Conservation (phyloP, 2,329 filamentous ascomycete genomes). For the Blastomyces gilchristii region DNA sequence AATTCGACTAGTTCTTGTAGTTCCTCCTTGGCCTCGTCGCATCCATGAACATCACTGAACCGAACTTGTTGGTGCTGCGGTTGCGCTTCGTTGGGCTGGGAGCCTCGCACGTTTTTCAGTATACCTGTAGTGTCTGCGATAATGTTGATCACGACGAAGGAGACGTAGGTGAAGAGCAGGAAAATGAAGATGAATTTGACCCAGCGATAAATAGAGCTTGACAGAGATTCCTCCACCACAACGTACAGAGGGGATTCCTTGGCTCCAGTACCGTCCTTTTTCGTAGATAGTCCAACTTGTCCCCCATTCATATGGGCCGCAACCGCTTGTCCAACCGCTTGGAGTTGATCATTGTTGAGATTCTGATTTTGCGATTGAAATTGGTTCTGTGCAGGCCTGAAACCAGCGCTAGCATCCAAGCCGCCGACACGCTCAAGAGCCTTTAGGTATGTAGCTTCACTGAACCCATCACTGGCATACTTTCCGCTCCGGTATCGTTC, state of each 20-base stretch:
- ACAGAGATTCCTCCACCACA: conserved; percentile 81
- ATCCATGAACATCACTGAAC: conserved; percentile 91
- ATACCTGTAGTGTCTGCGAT: conserved; percentile 70
- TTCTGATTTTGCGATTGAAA: conserved; percentile 22
- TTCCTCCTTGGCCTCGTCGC: conserved; percentile 96
- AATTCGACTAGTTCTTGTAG: conserved; percentile 96
- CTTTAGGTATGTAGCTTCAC: conserved; percentile 68
- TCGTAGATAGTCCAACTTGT: conserved; percentile 46
- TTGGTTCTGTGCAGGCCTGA: conserved; percentile 14
- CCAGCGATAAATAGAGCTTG: conserved; percentile 77
- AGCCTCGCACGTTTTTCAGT: conserved; percentile 65
- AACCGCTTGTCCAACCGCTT: conserved; percentile 72
- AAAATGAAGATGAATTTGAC: conserved; percentile 77
- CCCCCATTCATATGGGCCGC: conserved; percentile 60
- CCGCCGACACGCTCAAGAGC: conserved; percentile 57
- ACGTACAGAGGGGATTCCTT: conserved; percentile 88
- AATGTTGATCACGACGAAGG: conserved; percentile 68
- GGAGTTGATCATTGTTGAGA: conserved; percentile 54
- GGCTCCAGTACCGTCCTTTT: conserved; percentile 51
- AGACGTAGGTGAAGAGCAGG: conserved; percentile 65
- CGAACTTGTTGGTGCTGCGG: conserved; percentile 84
- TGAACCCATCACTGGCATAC: conserved; percentile 68
- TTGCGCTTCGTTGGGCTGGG: conserved; percentile 72
- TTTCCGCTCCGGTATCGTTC: conserved; percentile 79
- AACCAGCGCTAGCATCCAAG: conserved; percentile 20